These are phyloP conservation scores for Bauhinia variegata DNA, from an alignment of 306 rosid species.

Conservation along the genomic window DNA sequence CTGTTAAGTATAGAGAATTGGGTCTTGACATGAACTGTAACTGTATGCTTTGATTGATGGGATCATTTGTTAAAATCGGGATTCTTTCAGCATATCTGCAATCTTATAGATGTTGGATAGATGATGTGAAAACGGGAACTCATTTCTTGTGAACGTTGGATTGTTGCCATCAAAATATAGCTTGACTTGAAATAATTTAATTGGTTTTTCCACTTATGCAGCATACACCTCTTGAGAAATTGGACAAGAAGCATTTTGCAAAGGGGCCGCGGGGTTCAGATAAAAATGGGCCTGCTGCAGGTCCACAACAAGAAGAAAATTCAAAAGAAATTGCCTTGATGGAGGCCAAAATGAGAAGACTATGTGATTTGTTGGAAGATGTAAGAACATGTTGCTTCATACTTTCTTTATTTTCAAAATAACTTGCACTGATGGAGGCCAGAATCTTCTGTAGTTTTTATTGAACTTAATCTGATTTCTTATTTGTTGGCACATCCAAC, in stretches of 20 bases:
- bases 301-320: slow-evolving; percentile 53
- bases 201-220: slow-evolving; percentile 45
- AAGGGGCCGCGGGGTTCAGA: slow-evolving; percentile 61
- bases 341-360: slow-evolving; percentile 73
- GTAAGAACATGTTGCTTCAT: slow-evolving; percentile 48
- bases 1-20: not conserved
- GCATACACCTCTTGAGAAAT: slow-evolving; percentile 82
- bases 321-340: slow-evolving; percentile 73
- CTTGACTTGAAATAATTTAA: slow-evolving; percentile 12
- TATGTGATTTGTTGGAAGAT: slow-evolving; percentile 76
- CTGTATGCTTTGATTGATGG: too few species aligned
- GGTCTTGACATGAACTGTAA: not conserved
- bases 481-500: slow-evolving; percentile 6
- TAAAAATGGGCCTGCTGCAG: slow-evolving; percentile 59
- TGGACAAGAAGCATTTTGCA: slow-evolving; percentile 88
- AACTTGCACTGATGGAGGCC: too few species aligned
- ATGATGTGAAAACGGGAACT: not conserved
- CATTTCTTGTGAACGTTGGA: not conserved
- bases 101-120: slow-evolving; percentile 8
- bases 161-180: not conserved
- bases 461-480: slow-evolving; percentile 25
- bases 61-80: slow-evolving; percentile 2
- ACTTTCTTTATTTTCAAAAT: not conserved
- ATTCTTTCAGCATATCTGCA: slow-evolving; percentile 1
- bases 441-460: not conserved